Evolutionary conservation across 441 rosid genomes (phyloP), one percentile per base, ranked within the genome.

Genomic region (Arabidopsis hybrid): DNA sequence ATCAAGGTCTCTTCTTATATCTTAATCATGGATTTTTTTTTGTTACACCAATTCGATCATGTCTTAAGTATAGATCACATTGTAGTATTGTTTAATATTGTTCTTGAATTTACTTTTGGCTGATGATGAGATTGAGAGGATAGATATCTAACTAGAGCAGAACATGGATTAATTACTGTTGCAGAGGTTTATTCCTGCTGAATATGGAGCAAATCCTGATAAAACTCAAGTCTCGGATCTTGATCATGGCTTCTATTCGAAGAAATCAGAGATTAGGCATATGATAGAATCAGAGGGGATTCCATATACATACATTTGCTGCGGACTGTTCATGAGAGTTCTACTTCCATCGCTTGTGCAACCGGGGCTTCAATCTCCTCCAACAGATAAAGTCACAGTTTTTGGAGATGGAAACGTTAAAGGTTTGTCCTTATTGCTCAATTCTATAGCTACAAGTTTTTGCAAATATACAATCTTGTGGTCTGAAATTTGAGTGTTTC

Each of bases 111-210:
- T 60, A 36, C 2, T 5, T 47, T 3, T 11, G 4, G 65, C 7
- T 59, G 12, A 8, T 69, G 66, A 47, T 21, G 26, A 21, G 26
- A 21, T 21, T 59, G 12, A 26, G 18, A 71, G 4, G 52, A 40
- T 32, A 36, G 6, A 35, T 64, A 31, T 32, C 29, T 62, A 2
- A 40, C 16, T 55, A 46, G 60, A 60, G 40, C 29, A 40, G 5
- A 34, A 39, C 39, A 21, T 55, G 3, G 38, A 43, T 31, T 31
- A 13, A 2, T 52, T 61, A 11, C 16, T 5, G 35, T 35, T 52
- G 65, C 58, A 80, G 90, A 81, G 90, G 73, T 86, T 86, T 80
- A 32, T 86, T 13, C 88, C 89, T 21, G 86, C 87, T 4, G 91
- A 87, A 46, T 87, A 83, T 64, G 89, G 91, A 58, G 83, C 79